Base-by-base conservation (phyloP, 352 stramenopile species). In the Phytophthora aleatoria region DNA sequence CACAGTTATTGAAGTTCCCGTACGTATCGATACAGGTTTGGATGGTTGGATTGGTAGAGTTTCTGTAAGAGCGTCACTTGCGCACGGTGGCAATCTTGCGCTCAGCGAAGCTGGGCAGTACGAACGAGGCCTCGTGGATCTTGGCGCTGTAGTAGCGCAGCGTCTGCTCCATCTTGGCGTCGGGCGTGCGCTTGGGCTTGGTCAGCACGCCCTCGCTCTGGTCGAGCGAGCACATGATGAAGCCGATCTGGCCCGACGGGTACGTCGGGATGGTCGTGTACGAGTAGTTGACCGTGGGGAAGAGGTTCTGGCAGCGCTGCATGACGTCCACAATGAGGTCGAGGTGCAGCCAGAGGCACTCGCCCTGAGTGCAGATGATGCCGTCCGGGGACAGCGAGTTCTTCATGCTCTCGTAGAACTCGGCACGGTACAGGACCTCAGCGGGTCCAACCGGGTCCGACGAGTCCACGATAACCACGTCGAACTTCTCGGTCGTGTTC, bases 211-310 rank as follows among this genome's bases (percentile, higher is more conserved):
- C 72, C 9, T 72, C 59, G 57, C 69, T 79, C 31, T 94, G 71
- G 65, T 93, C 84, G 11, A 94, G 73, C 55, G 87, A 90, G 79
- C 87, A 95, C 68, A 98, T 79, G 64, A 98, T 94, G 71, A 99
- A 99, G 36, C 97, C 97, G 79, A 99, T 99, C 77, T 99, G 97
- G 44, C 97, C 98, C 42, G 89, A 98, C 8, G 98, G 97, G 87
- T 99, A 99, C 26, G 97, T 99, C 5, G 98, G 98, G 70, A 99
- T 99, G 47, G 93, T 99, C 47, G 96, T 99, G 84, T 98, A 99
- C 15, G 96, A 96, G 84, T 99, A 99, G 67, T 99, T 95, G 64
- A 99, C 96, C 9, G 89, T 96, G 11, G 86, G 85, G 73, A 99
- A 99, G 47, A 97, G 86, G 26, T 64, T 63, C 39, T 83, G 78